These are phyloP conservation scores for Quercus gilva DNA, from an alignment of 306 rosid species.

Conservation along the genomic window DNA sequence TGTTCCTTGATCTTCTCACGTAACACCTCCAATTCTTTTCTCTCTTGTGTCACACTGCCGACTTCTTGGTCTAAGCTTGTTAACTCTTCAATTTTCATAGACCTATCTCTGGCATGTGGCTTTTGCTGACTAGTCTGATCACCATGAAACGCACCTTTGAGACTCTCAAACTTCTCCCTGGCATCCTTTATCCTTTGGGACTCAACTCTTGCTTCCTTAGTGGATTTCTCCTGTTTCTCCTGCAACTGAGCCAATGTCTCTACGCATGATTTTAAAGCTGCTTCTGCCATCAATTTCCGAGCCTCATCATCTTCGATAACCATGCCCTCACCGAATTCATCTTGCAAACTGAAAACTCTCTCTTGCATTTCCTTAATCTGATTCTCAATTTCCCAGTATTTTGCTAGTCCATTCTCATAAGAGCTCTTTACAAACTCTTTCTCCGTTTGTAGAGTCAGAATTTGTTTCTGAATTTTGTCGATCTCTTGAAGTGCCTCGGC, in stretches of 20 bases:
- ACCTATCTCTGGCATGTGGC: slow-evolving; percentile 21
- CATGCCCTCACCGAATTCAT: slow-evolving; percentile 78
- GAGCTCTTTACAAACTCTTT: slow-evolving; percentile 86
- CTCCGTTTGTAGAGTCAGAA: slow-evolving; percentile 78
- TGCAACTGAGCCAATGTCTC: slow-evolving; percentile 59
- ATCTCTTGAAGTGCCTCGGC: slow-evolving; percentile 64
- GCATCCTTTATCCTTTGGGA: slow-evolving; percentile 50
- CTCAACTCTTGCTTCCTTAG: slow-evolving; percentile 60
- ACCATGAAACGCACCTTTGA: slow-evolving; percentile 45
- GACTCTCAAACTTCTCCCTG: slow-evolving; percentile 48
- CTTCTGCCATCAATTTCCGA: slow-evolving; percentile 79
- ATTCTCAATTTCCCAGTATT: slow-evolving; percentile 74
- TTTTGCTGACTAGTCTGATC: slow-evolving; percentile 24
- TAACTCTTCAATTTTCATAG: slow-evolving; percentile 7
- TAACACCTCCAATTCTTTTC: slow-evolving; percentile 41
- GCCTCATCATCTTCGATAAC: slow-evolving; percentile 81
- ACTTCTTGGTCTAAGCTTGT: slow-evolving; percentile 29
- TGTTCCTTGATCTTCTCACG: slow-evolving; percentile 53
- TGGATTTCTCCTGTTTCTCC: slow-evolving; percentile 58
- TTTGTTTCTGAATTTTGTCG: slow-evolving; percentile 77
- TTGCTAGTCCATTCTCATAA: slow-evolving; percentile 57
- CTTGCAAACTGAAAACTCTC: slow-evolving; percentile 63
- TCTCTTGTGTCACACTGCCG: slow-evolving; percentile 27
- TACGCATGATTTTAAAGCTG: slow-evolving; percentile 82
- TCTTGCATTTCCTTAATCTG: slow-evolving; percentile 72